Conservation (phyloP, 1,284 basidiomycete species). For the Trametes hirsuta region DNA sequence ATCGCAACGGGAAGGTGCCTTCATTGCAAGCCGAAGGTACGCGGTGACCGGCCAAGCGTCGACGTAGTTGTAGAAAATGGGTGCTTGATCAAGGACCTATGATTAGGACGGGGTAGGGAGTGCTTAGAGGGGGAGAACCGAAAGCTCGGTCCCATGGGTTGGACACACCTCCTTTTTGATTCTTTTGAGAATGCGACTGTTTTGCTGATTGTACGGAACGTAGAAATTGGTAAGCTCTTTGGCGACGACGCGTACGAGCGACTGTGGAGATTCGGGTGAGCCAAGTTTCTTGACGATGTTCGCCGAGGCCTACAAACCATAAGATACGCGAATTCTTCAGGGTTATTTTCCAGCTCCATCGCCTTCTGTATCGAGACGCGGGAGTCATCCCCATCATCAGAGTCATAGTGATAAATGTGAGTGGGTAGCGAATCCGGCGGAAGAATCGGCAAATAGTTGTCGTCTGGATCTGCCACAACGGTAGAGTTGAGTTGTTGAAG, state of each 20-base stretch:
- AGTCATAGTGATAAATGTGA: background rate
- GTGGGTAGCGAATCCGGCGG: background rate
- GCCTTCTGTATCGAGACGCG: background rate
- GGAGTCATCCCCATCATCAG: background rate
- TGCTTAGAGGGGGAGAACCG: too few relatives aligned
- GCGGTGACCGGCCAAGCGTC: constrained; percentile 5
- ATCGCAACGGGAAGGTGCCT: background rate
- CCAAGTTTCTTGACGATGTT: background rate
- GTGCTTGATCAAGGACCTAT: background rate
- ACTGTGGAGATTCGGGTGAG: background rate
- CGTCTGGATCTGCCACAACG: background rate
- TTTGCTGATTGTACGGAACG: background rate
- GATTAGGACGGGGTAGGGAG: too few relatives aligned
- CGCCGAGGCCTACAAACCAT: background rate
- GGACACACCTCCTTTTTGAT: background rate
- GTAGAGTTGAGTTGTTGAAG: background rate
- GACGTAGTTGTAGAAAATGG: background rate
- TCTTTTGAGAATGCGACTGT: background rate
- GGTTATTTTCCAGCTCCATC: background rate
- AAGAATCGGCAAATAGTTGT: background rate
- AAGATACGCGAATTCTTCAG: background rate
- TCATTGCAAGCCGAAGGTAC: constrained; percentile 1
- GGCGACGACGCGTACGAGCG: background rate
- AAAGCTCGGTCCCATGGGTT: background rate
- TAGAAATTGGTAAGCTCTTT: background rate